Conservation (phyloP, 306 rosid genomes). For the Trifolium subterraneum region DNA sequence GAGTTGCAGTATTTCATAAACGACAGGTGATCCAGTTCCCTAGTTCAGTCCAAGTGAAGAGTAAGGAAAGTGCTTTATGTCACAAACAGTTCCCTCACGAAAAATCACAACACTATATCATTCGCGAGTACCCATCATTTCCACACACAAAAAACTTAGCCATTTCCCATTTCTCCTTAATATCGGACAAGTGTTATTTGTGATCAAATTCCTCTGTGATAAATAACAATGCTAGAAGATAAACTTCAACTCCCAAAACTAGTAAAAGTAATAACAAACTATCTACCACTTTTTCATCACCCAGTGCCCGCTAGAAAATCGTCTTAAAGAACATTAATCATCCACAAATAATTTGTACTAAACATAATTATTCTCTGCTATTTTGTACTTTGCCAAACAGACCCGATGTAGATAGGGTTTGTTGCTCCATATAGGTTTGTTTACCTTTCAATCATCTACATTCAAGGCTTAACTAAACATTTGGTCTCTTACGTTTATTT, state of each 20-base stretch:
- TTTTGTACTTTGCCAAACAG: background rate
- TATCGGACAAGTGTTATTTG: background rate
- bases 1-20: conserved; percentile 10
- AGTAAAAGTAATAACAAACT: conserved; percentile 27
- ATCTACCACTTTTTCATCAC: conserved; percentile 4
- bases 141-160: background rate
- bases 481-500: too few relatives aligned
- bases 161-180: background rate
- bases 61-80: background rate
- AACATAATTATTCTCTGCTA: conserved; percentile 4
- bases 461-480: too few relatives aligned
- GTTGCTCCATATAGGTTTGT: too few relatives aligned
- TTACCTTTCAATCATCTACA: background rate
- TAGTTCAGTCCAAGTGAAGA: conserved; percentile 9
- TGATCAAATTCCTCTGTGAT: background rate
- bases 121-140: background rate
- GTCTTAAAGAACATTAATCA: conserved; percentile 18
- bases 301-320: conserved; percentile 4
- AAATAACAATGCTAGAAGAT: conserved; percentile 17
- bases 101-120: background rate
- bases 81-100: background rate
- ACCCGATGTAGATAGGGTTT: background rate
- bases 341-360: conserved; percentile 14
- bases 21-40: background rate
- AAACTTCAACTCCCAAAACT: conserved; percentile 24